phyloP scores from a whole-genome alignment of 495 filamentous ascomycete genomes.

The Elaphomyces granulatus region DNA sequence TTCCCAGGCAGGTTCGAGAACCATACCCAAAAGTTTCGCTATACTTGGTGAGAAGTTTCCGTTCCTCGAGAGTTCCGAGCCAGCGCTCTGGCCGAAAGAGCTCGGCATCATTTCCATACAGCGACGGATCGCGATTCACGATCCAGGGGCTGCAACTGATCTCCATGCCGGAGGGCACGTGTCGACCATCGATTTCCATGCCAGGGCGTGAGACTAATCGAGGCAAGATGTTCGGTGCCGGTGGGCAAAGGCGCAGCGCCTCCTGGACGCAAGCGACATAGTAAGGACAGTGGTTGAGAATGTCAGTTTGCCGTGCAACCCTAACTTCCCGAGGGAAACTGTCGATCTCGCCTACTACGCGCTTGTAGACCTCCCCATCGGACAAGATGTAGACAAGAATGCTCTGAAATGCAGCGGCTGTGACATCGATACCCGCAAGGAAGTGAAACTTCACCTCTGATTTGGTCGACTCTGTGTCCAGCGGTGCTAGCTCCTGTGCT shows the following conservation, averaged over 20 bases:
- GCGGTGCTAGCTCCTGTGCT: constrained; percentile 30
- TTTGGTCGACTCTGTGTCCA: constrained; percentile 36
- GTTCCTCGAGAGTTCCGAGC: too few species aligned
- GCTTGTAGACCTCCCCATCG: constrained; percentile 30
- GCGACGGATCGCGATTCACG: constrained; percentile 32
- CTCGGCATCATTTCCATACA: constrained; percentile 42
- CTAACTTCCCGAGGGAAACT: too few species aligned
- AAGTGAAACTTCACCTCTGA: constrained; percentile 41
- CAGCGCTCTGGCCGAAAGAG: too few species aligned
- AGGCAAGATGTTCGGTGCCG: constrained; percentile 46
- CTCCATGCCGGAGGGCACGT: constrained; percentile 42
- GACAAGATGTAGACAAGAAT: constrained; percentile 39
- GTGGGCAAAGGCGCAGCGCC: constrained; percentile 44
- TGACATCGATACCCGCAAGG: constrained; percentile 53
- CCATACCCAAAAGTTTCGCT: constrained; percentile 39
- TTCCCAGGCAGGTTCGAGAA: too few species aligned
- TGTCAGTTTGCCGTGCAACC: constrained; percentile 15
- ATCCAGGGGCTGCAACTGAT: constrained; percentile 41
- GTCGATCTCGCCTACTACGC: constrained; percentile 44
- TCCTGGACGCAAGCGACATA: constrained; percentile 44
- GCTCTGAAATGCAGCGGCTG: constrained; percentile 39
- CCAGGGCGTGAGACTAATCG: constrained; percentile 51
- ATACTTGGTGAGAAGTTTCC: constrained; percentile 36
- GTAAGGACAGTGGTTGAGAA: too few species aligned
- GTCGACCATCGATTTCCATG: constrained; percentile 36